Evolutionary conservation across 768 basidiomycete species (phyloP), one percentile per base, ranked within the genome.

Genomic region (Tremella mesenterica): DNA sequence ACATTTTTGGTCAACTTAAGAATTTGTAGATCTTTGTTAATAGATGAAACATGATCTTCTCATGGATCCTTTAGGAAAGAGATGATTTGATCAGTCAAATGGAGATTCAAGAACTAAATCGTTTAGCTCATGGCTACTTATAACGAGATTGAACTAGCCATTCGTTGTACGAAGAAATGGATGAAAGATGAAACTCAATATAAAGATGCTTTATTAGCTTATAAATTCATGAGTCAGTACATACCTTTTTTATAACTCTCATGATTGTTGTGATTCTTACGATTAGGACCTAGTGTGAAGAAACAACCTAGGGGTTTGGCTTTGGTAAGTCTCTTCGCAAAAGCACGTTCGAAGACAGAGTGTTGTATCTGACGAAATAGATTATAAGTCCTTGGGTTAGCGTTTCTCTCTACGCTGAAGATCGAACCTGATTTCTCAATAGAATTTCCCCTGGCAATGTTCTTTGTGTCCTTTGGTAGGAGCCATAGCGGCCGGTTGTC

Each of bases 401-500:
- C 39, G 2, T 10, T 25, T 9, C n/a, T 25, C 8, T 36, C 20
- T 20, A 29, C 21, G 14, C 49, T 46, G 38, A 4, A n/a, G n/a
- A 48, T 27, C n/a, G 14, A 47, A 5, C 27, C 4, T 3, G 14
- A 30, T n/a, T 36, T 33, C 45, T 25, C 12, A 9, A 1, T 50
- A 68, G 72, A 73, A 73, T 53, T 72, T 60, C 48, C 71, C 69
- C 14, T 67, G 59, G 58, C 68, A 69, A 48, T 60, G 72, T 18
- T 56, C 59, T 7, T 33, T 74, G 12, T 59, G 52, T 13, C 70
- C 71, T 0, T 48, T 74, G 26, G 58, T 70, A 12, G 64, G 63
- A 9, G 72, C 73, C 21, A 65, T 74, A 21, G 69, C 73, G 4
- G 73, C 73, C 9, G 73, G 73, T 2, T 74, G 73, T 54, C 68